Conservation (phyloP, 2,329 filamentous ascomycete genomes). For the Sarocladium kiliense region DNA sequence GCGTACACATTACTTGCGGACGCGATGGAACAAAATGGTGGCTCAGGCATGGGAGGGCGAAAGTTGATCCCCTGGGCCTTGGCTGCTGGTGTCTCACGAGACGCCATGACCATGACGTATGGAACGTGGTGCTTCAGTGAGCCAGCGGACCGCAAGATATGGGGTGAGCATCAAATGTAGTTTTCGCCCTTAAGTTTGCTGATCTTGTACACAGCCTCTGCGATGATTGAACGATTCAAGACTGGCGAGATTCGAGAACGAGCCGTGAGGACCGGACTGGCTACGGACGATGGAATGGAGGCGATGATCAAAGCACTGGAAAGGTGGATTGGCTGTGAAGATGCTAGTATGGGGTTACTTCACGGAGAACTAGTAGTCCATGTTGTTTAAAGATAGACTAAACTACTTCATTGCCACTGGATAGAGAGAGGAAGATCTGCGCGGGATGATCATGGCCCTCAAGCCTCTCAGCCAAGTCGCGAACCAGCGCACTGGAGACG, state of each 20-base stretch:
- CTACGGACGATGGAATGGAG: conserved; percentile 19
- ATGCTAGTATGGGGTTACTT: conserved; percentile 23
- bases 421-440: no score
- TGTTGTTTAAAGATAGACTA: not conserved
- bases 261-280: conserved; percentile 19
- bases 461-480: not conserved
- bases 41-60: conserved; percentile 20
- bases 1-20: conserved; percentile 19
- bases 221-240: conserved; percentile 21
- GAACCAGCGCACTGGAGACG: not conserved
- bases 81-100: conserved; percentile 17
- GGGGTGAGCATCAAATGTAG: conserved; percentile 18
- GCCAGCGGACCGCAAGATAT: conserved; percentile 18
- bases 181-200: not conserved
- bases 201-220: conserved; percentile 13
- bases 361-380: conserved; percentile 22
- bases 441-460: not conserved
- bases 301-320: conserved; percentile 23
- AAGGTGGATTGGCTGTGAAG: conserved; percentile 20
- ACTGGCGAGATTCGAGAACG: conserved; percentile 19
- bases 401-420: not conserved
- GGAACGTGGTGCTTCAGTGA: conserved; percentile 25
- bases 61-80: conserved; percentile 23
- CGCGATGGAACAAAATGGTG: conserved; percentile 18
- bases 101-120: conserved; percentile 19